These are phyloP conservation scores for Trichoderma oligosporum DNA, from an alignment of 2,329 filamentous ascomycete species.

Conservation along the genomic window DNA sequence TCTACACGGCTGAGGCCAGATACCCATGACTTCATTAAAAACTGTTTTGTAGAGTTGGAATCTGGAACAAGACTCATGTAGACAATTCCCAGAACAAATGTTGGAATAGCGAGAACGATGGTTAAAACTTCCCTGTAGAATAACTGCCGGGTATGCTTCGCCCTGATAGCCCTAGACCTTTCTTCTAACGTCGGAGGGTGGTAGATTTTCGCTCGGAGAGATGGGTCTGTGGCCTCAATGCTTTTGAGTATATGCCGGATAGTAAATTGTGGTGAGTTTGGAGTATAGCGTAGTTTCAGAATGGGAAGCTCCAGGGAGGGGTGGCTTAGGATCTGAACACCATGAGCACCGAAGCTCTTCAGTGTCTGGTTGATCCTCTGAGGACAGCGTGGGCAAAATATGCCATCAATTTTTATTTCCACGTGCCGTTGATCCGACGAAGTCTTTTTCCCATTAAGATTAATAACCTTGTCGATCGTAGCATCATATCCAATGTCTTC, in stretches of 20 bases:
- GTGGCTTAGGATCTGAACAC: conserved; percentile 50
- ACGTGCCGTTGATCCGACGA: conserved; percentile 49
- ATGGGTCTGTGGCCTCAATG: conserved; percentile 62
- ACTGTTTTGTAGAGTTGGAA: conserved; percentile 55
- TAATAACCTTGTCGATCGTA: conserved; percentile 49
- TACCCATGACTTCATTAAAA: conserved; percentile 66
- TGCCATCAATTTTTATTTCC: conserved; percentile 64
- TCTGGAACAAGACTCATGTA: conserved; percentile 78
- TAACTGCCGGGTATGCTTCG: conserved; percentile 64
- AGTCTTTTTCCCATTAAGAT: conserved; percentile 42
- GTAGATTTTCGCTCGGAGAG: conserved; percentile 66
- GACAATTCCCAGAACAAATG: conserved; percentile 81
- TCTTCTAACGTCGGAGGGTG: conserved; percentile 83
- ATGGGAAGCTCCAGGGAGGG: conserved; percentile 62
- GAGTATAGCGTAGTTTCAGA: conserved; percentile 66
- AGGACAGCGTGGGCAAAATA: conserved; percentile 72
- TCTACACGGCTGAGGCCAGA: conserved; percentile 72
- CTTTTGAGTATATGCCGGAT: conserved; percentile 68
- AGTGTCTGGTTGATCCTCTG: conserved; percentile 53
- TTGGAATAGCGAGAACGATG: conserved; percentile 68
- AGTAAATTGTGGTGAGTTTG: conserved; percentile 65
- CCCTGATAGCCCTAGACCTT: conserved; percentile 67
- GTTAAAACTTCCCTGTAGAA: conserved; percentile 68
- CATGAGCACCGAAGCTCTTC: conserved; percentile 45
- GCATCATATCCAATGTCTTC: conserved; percentile 65